Conservation (phyloP, 371 early-diverging fungal genomes). For the Syncephalis plumigaleata region DNA sequence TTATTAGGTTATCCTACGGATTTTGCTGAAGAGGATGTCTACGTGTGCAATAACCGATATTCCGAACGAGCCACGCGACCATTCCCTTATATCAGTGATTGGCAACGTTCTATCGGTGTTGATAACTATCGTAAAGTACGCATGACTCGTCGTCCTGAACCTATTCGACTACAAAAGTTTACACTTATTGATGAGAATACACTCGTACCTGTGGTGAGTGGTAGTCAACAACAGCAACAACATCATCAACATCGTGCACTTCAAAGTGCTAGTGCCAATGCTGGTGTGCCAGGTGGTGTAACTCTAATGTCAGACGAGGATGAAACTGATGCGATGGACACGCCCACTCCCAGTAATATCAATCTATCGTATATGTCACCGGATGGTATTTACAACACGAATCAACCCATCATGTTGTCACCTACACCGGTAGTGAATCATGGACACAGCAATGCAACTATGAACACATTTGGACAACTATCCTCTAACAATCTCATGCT, state of each 20-base stretch:
- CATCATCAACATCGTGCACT: not conserved
- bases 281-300: too few relatives aligned
- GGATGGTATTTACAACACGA: too few relatives aligned
- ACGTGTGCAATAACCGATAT: conserved; percentile 23
- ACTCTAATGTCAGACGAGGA: too few relatives aligned
- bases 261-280: too few relatives aligned
- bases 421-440: too few relatives aligned
- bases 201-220: not conserved
- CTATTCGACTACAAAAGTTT: not conserved
- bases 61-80: conserved; percentile 13
- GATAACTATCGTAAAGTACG: conserved; percentile 6
- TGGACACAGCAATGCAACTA: too few relatives aligned
- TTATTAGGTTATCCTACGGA: conserved; percentile 9
- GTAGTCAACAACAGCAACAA: not conserved
- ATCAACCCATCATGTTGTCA: too few relatives aligned
- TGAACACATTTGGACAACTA: too few relatives aligned
- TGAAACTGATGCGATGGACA: too few relatives aligned
- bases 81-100: conserved; percentile 16
- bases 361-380: too few relatives aligned
- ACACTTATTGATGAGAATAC: not conserved
- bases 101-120: conserved; percentile 13
- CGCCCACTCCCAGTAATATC: too few relatives aligned
- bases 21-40: conserved; percentile 22
- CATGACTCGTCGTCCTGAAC: not conserved
- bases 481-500: too few relatives aligned